phyloP scores from a whole-genome alignment of 306 rosid species.

The Cicer chorassanicum region DNA sequence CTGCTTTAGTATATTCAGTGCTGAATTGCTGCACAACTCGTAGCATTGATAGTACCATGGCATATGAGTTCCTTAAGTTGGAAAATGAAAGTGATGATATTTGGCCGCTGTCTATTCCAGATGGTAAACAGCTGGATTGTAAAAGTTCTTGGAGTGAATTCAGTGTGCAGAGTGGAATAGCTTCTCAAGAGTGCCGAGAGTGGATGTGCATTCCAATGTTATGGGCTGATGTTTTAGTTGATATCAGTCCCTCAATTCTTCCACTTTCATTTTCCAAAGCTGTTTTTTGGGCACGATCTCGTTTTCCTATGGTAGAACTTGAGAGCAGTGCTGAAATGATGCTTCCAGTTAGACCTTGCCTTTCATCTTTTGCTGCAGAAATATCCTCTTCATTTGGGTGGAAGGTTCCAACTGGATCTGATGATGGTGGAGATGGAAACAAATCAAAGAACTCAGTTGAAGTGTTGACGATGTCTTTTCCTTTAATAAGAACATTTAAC shows the following conservation, averaged over 20 bases:
- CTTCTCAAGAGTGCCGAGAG: slow-evolving; percentile 65
- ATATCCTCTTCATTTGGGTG: slow-evolving; percentile 77
- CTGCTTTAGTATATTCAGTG: slow-evolving; percentile 67
- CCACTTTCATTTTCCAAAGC: slow-evolving; percentile 91
- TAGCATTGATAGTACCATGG: slow-evolving; percentile 49
- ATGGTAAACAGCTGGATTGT: slow-evolving; percentile 59
- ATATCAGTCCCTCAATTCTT: slow-evolving; percentile 66
- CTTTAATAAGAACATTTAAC: slow-evolving; percentile 69
- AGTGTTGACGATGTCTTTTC: slow-evolving; percentile 71
- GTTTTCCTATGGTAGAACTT: slow-evolving; percentile 78
- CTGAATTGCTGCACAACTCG: slow-evolving; percentile 54
- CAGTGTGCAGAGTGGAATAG: slow-evolving; percentile 64
- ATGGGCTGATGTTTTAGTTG: slow-evolving; percentile 85
- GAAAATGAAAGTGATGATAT: slow-evolving; percentile 59
- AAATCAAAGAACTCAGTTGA: slow-evolving; percentile 73
- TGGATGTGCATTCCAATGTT: slow-evolving; percentile 99
- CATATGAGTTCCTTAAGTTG: slow-evolving; percentile 46
- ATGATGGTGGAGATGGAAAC: slow-evolving; percentile 87
- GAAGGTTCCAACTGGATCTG: slow-evolving; percentile 91
- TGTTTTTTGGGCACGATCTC: slow-evolving; percentile 94
- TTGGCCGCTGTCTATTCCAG: slow-evolving; percentile 47
- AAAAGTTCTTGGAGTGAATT: slow-evolving; percentile 77
- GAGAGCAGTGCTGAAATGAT: slow-evolving; percentile 63
- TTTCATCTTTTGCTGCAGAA: slow-evolving; percentile 69
- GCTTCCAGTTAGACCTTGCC: slow-evolving; percentile 78